Conservation (phyloP, 371 early-diverging fungal species). For the Mortierella sp. region DNA sequence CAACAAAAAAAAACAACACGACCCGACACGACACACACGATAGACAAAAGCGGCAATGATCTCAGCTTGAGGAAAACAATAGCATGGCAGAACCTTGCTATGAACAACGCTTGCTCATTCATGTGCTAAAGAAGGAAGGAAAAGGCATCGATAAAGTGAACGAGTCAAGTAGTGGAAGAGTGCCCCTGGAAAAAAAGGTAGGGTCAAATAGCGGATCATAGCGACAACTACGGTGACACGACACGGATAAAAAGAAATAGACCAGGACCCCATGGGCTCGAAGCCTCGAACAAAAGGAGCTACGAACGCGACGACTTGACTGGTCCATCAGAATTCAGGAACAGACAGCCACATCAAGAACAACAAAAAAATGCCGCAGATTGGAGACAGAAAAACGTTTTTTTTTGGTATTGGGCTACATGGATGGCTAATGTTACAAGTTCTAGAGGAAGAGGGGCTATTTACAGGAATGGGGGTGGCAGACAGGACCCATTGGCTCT, state of each 20-base stretch:
- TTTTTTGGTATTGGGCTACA: constrained; percentile 3
- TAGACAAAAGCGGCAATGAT: neutral
- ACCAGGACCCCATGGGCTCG: neutral
- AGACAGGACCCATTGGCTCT: neutral
- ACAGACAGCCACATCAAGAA: neutral
- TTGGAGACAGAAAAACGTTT: neutral
- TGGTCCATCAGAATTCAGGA: constrained; percentile 8
- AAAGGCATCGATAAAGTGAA: neutral
- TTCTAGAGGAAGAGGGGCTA: neutral
- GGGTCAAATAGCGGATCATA: too few relatives aligned
- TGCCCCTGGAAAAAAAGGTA: too few relatives aligned
- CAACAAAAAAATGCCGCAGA: neutral
- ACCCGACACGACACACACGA: neutral
- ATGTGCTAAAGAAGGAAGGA: neutral
- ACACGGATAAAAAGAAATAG: neutral
- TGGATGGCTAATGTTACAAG: constrained; percentile 2
- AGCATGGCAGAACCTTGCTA: neutral
- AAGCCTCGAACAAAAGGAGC: neutral
- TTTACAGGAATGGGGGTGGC: constrained; percentile 5
- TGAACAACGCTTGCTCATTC: neutral
- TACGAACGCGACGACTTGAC: neutral
- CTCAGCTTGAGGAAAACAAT: neutral
- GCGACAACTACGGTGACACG: too few relatives aligned
- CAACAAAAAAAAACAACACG: neutral
- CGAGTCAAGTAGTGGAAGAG: too few relatives aligned